Percentiles rank a stretch among this genome's conserved stretches.
These are phyloP conservation scores for Fusarium proliferatum DNA, from an alignment of 2,329 filamentous ascomycete genomes.

Conservation along the genomic window DNA sequence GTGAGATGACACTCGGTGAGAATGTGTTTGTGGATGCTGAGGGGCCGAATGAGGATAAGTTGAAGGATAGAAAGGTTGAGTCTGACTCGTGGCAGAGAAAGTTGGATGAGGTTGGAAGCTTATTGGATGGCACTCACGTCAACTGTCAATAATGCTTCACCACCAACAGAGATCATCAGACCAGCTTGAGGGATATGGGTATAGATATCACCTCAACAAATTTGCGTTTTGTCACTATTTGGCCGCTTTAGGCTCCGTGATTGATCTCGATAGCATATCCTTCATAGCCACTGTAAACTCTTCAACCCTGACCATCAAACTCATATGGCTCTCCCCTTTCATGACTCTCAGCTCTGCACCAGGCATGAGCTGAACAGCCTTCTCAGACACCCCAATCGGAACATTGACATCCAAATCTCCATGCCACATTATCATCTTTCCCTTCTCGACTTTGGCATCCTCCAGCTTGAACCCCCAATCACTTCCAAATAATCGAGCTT, in stretches of 20 bases:
- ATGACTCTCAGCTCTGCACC: constrained; percentile 11
- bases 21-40: constrained; percentile 41
- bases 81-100: constrained; percentile 37
- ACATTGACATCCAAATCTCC: constrained; percentile 24
- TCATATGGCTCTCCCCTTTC: constrained; percentile 30
- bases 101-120: constrained; percentile 35
- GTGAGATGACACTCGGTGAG: constrained; percentile 10
- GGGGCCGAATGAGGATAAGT: constrained; percentile 34
- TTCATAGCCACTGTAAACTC: constrained; percentile 12
- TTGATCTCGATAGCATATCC: neutral
- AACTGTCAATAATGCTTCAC: neutral
- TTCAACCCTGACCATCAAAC: neutral
- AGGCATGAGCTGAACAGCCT: constrained; percentile 7
- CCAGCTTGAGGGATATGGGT: accelerated
- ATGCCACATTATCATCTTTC: constrained; percentile 26
- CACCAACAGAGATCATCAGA: neutral
- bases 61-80: constrained; percentile 19
- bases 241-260: accelerated
- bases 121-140: constrained; percentile 35
- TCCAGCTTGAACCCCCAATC: constrained; percentile 30
- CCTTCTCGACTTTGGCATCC: constrained; percentile 17
- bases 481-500: constrained; percentile 18
- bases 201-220: neutral
- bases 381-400: constrained; percentile 12
- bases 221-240: neutral